A percentile compares a stretch with the other conserved stretches of the same genome.
Evolutionary conservation across 805 yeast genomes (phyloP).

Genomic region (Zygosaccharomyces pseudorouxii): DNA sequence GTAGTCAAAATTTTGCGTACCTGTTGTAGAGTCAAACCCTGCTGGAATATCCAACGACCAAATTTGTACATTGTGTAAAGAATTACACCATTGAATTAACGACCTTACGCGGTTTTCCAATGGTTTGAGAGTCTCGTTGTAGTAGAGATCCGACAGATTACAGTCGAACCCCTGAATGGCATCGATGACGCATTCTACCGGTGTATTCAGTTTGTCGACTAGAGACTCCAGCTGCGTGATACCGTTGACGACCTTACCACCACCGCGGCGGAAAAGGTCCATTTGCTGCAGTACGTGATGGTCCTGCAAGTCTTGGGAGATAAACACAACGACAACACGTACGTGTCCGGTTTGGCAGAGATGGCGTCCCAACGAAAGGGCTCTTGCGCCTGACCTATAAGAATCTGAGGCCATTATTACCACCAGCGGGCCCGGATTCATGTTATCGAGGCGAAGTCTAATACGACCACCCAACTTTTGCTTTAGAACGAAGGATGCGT

Average conservation of each 20-base stretch:
- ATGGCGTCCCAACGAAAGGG: slow-evolving; percentile 75
- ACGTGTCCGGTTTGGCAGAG: slow-evolving; percentile 57
- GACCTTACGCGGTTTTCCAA: slow-evolving; percentile 28
- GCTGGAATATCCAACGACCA: slow-evolving; percentile 74
- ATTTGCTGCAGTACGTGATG: slow-evolving; percentile 44
- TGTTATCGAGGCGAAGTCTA: slow-evolving; percentile 60
- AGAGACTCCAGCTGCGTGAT: slow-evolving; percentile 36
- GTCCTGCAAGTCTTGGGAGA: slow-evolving; percentile 26
- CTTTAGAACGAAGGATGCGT: slow-evolving; percentile 55
- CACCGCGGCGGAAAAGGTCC: slow-evolving; percentile 51
- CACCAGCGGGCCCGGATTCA: slow-evolving; percentile 75
- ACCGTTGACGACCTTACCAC: slow-evolving; percentile 59
- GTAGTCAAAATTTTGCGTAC: slow-evolving; percentile 38
- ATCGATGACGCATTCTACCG: slow-evolving; percentile 75
- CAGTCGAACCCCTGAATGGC: slow-evolving; percentile 82
- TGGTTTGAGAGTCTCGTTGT: slow-evolving; percentile 19
- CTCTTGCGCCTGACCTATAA: slow-evolving; percentile 67
- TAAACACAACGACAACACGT: slow-evolving; percentile 52
- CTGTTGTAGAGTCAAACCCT: slow-evolving; percentile 81
- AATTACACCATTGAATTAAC: slow-evolving; percentile 65
- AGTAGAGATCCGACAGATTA: slow-evolving; percentile 49
- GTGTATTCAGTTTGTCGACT: slow-evolving; percentile 53
- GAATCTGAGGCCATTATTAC: slow-evolving; percentile 64
- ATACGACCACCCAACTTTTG: slow-evolving; percentile 64
- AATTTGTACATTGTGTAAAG: slow-evolving; percentile 13